Percentiles rank a stretch among this genome's conserved stretches.
Evolutionary conservation across 148 eudicot species (phyloP).

Genomic region (Selenicereus undatus): DNA sequence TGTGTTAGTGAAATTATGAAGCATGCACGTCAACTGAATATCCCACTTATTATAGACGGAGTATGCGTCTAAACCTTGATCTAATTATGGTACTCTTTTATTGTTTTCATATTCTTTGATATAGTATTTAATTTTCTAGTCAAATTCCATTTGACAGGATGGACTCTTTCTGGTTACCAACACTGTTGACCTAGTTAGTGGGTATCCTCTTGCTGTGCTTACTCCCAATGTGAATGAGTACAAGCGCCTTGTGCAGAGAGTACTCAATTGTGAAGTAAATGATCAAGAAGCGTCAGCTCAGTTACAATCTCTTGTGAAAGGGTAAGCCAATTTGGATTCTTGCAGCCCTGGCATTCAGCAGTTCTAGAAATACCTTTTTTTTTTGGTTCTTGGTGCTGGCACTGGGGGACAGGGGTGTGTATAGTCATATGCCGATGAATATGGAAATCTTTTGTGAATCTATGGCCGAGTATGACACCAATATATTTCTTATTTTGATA

Average conservation of each 20-base stretch:
- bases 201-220: constrained; percentile 82
- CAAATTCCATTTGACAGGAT: constrained; percentile 50
- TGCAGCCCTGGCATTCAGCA: neutral
- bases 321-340: constrained; percentile 36
- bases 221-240: constrained; percentile 95
- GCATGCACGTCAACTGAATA: constrained; percentile 64
- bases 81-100: neutral
- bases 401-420: no score
- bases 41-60: constrained; percentile 95
- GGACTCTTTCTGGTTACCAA: constrained; percentile 92
- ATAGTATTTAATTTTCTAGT: constrained; percentile 4
- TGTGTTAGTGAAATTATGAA: constrained; percentile 78
- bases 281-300: constrained; percentile 62
- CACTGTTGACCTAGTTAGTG: constrained; percentile 67
- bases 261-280: constrained; percentile 74
- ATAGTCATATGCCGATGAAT: no score
- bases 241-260: constrained; percentile 89
- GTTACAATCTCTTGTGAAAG: constrained; percentile 70
- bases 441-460: no score
- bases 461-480: no score
- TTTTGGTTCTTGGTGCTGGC: no score
- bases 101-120: neutral
- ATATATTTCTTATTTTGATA: no score
- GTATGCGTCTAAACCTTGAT: constrained; percentile 37
- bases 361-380: neutral